Conservation (phyloP, 176 grass and related monocot species). For the Phoenix roebelenii region DNA sequence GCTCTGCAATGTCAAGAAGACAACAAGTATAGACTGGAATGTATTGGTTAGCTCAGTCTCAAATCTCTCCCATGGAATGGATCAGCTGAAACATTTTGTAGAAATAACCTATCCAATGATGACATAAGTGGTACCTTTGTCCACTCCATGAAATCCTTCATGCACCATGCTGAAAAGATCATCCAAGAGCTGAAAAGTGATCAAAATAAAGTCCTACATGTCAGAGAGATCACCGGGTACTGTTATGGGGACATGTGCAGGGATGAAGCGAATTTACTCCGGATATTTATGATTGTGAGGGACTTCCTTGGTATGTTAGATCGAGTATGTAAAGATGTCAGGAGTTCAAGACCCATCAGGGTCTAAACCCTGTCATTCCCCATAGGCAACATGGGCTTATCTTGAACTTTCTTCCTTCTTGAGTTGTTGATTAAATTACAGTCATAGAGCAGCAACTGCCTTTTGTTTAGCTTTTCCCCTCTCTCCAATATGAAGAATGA, state of each 20-base stretch:
- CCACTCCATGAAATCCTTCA: conserved; percentile 41
- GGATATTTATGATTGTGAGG: conserved; percentile 90
- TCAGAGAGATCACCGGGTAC: conserved; percentile 79
- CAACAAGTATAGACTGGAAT: conserved; percentile 65
- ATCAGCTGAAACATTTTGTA: conserved; percentile 44
- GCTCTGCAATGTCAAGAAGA: conserved; percentile 68
- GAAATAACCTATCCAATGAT: conserved; percentile 13
- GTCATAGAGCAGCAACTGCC: no score
- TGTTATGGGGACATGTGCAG: conserved; percentile 77
- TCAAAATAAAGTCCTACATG: conserved; percentile 59
- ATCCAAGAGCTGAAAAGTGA: conserved; percentile 60
- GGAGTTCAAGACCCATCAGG: conserved; percentile 30
- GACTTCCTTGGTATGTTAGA: conserved; percentile 83
- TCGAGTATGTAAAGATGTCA: conserved; percentile 69
- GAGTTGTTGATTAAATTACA: no score
- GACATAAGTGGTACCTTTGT: conserved; percentile 37
- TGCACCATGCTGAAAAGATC: conserved; percentile 43
- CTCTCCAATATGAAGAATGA: no score
- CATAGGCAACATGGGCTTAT: no score
- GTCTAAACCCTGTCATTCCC: conserved; percentile 20
- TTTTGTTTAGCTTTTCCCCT: no score
- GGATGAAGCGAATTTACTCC: conserved; percentile 68
- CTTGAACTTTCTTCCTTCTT: no score
- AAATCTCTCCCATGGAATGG: conserved; percentile 40
- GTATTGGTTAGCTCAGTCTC: conserved; percentile 62